Evolutionary conservation across 306 rosid genomes (phyloP), one percentile per base, ranked within the genome.

Genomic region (Casuarina cunninghamiana): DNA sequence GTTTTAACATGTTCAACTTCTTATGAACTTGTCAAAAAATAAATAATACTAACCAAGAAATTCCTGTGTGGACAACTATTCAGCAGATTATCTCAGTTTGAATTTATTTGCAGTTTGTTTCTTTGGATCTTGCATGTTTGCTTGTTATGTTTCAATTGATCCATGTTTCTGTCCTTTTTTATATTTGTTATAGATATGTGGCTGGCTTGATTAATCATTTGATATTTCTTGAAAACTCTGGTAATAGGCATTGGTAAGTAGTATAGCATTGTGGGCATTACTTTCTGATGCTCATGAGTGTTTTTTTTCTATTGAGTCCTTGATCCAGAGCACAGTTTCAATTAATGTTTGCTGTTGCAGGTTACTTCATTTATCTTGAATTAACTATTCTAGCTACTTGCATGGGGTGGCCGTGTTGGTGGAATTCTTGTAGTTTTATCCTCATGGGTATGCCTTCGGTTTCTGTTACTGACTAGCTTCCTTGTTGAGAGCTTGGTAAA

Each of bases 331-430:
- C 53, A 44, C 78, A 50, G 53, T 68, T 49, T 72, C 85, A 73
- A 11, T 48, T 78, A 78, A 17, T 50, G 13, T 80, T 81, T 65
- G 62, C 77, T 79, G 77, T 86, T 85, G 75, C 97, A 95, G 99
- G 99, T 83, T 87, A 78, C 80, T 83, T 85, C 65, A 10, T 84
- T 83, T 95, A 91, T 85, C 87, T 91, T 86, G 84, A 85, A 50
- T 71, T 90, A 79, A 85, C 89, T 72, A 87, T 86, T 80, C 39
- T 88, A 78, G 90, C 94, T 82, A 82, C 97, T 63, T 93, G 97
- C 89, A 84, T 86, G 71, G 86, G 90, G 70, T 95, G 97, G 99
- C 78, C 84, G 37, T 89, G 89, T 81, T 95, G 99, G 99, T 87
- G 93, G 15, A 78, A 89, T 74, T 86, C 93, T 61, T 93, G 92